These are phyloP conservation scores for Trichosporon sp. DNA, from an alignment of 1,284 basidiomycete species.

Conservation along the genomic window DNA sequence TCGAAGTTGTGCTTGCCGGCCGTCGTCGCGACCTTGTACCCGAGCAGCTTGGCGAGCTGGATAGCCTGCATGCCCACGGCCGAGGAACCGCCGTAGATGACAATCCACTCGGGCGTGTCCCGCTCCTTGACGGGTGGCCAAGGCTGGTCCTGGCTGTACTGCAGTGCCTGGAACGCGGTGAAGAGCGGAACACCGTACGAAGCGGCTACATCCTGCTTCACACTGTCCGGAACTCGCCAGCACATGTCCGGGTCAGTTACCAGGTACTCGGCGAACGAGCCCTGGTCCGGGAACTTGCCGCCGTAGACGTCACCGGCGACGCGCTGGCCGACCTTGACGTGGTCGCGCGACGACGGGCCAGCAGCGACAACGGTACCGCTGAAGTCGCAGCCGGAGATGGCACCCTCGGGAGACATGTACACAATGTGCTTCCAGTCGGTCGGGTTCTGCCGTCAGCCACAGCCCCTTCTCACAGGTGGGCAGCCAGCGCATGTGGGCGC, in stretches of 20 bases:
- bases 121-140: constrained; percentile 15
- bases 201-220: constrained; percentile 47
- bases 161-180: constrained; percentile 19
- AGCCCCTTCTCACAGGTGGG: too few species aligned
- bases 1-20: constrained; percentile 49
- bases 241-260: constrained; percentile 28
- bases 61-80: constrained; percentile 51
- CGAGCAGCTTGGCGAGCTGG: constrained; percentile 50
- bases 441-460: constrained; percentile 27
- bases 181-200: constrained; percentile 45
- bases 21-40: constrained; percentile 50
- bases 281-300: constrained; percentile 39
- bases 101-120: constrained; percentile 21
- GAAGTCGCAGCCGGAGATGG: constrained; percentile 40
- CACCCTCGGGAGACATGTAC: constrained; percentile 6
- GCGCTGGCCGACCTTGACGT: constrained; percentile 47
- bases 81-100: constrained; percentile 51
- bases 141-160: constrained; percentile 7
- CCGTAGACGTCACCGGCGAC: constrained; percentile 53
- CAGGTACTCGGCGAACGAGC: constrained; percentile 50
- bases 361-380: constrained; percentile 47
- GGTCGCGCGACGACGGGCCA: not conserved
- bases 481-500: not conserved
- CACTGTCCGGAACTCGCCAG: constrained; percentile 25
- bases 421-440: constrained; percentile 42